These are phyloP conservation scores for Prinsepia uniflora DNA, from an alignment of 306 rosid genomes.

Conservation along the genomic window DNA sequence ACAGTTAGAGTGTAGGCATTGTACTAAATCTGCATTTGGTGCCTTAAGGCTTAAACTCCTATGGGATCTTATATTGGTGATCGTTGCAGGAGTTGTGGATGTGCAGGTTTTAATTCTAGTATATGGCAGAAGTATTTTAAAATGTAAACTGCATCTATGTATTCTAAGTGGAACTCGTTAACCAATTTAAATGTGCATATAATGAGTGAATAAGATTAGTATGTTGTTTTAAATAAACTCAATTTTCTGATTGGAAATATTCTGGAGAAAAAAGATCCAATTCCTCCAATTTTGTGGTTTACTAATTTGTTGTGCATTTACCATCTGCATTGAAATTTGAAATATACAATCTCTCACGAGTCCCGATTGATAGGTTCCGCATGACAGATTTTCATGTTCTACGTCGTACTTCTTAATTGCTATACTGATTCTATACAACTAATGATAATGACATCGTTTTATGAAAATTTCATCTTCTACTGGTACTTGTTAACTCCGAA, in stretches of 20 bases:
- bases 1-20: conserved; percentile 12
- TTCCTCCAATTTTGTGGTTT: neutral
- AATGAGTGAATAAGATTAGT: conserved; percentile 30
- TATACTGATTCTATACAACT: no score
- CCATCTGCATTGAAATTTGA: neutral
- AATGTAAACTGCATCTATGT: conserved; percentile 24
- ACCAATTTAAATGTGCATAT: conserved; percentile 48
- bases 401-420: no score
- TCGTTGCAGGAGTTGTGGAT: conserved; percentile 16
- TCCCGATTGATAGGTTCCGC: no score
- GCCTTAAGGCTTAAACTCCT: neutral
- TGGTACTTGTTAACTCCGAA: no score
- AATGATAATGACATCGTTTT: no score
- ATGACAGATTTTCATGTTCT: no score
- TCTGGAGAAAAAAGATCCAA: neutral
- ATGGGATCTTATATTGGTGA: neutral
- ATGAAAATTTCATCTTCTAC: no score
- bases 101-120: conserved; percentile 13
- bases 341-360: neutral
- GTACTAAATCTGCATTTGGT: conserved; percentile 12
- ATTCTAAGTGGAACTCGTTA: conserved; percentile 23
- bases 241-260: neutral
- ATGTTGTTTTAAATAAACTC: conserved; percentile 14
- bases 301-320: no score
- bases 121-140: conserved; percentile 23